phyloP scores from a whole-genome alignment of 768 basidiomycete genomes.

The Lanmaoa rubissima region DNA sequence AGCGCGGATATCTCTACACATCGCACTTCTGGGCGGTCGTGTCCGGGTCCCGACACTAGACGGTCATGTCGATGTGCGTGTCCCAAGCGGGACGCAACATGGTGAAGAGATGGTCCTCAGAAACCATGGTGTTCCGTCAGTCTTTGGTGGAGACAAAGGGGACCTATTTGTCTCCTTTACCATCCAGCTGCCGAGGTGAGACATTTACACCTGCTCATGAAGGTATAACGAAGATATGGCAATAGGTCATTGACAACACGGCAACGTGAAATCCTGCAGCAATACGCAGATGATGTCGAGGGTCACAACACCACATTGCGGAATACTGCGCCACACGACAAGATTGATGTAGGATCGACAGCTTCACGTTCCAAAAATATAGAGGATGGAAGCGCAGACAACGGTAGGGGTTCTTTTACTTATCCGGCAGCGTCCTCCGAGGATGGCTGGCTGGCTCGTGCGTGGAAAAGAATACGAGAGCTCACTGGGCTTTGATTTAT shows the following conservation, averaged over 20 bases:
- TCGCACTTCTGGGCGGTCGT: constrained; percentile 89
- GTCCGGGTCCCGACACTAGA: constrained; percentile 93
- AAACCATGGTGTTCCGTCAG: constrained; percentile 73
- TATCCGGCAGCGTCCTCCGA: constrained; percentile 49
- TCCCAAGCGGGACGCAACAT: constrained; percentile 91
- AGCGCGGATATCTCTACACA: constrained; percentile 86
- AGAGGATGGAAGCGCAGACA: constrained; percentile 33
- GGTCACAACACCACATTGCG: constrained; percentile 42
- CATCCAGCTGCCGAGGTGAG: constrained; percentile 87
- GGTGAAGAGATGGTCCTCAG: constrained; percentile 96
- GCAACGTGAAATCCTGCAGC: constrained; percentile 85
- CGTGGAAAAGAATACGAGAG: constrained; percentile 64
- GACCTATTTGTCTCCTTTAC: constrained; percentile 89
- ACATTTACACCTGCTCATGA: constrained; percentile 11
- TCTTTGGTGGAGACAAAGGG: constrained; percentile 61
- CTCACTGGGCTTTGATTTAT: constrained; percentile 70
- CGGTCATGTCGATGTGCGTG: constrained; percentile 91
- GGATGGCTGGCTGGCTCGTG: constrained; percentile 69
- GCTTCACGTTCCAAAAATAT: constrained; percentile 18
- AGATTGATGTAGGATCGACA: constrained; percentile 19
- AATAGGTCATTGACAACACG: constrained; percentile 75
- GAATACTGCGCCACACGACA: constrained; percentile 11
- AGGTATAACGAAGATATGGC: constrained; percentile 3
- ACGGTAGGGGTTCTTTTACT: constrained; percentile 77
- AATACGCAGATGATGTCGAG: constrained; percentile 92